Evolutionary conservation across 2,329 filamentous ascomycete genomes (phyloP).

Genomic region (Teratosphaeria epicoccoides): DNA sequence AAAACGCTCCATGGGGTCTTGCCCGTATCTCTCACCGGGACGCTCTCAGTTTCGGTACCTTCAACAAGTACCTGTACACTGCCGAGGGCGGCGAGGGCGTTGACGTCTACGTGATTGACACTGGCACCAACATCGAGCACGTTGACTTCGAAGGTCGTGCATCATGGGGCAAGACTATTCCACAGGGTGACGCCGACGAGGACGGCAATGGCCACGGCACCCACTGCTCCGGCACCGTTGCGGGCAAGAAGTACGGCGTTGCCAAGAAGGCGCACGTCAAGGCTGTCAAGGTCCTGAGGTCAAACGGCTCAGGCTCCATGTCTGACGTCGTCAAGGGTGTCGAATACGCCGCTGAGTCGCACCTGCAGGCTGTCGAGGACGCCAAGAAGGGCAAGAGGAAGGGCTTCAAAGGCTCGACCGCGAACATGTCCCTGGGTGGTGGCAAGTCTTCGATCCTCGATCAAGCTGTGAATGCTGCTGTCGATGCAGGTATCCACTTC

Average conservation of each 20-base stretch:
- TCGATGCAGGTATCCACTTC: constrained; percentile 87
- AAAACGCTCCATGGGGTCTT: constrained; percentile 95
- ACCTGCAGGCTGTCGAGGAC: constrained; percentile 61
- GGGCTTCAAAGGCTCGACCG: constrained; percentile 96
- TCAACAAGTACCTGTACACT: constrained; percentile 96
- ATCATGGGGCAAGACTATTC: constrained; percentile 94
- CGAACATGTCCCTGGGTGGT: constrained; percentile 98
- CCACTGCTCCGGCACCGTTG: constrained; percentile 97
- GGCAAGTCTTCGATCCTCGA: constrained; percentile 92
- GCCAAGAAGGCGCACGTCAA: constrained; percentile 97
- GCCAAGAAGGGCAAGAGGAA: constrained; percentile 83
- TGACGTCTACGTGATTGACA: constrained; percentile 97
- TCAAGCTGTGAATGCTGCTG: constrained; percentile 84
- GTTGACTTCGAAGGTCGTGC: constrained; percentile 97
- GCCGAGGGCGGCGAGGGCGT: constrained; percentile 89
- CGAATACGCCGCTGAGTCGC: constrained; percentile 78
- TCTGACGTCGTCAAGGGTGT: constrained; percentile 97
- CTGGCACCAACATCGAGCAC: constrained; percentile 85
- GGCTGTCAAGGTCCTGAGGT: constrained; percentile 95
- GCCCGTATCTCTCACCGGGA: constrained; percentile 95
- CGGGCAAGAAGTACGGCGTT: constrained; percentile 97
- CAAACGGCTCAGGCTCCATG: constrained; percentile 97
- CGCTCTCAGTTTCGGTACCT: constrained; percentile 74
- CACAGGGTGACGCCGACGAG: constrained; percentile 66
- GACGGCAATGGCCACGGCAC: constrained; percentile 98